Percentiles rank a stretch among this genome's conserved stretches.
Evolutionary conservation across 768 basidiomycete species (phyloP).

Genomic region (Panus rudis): DNA sequence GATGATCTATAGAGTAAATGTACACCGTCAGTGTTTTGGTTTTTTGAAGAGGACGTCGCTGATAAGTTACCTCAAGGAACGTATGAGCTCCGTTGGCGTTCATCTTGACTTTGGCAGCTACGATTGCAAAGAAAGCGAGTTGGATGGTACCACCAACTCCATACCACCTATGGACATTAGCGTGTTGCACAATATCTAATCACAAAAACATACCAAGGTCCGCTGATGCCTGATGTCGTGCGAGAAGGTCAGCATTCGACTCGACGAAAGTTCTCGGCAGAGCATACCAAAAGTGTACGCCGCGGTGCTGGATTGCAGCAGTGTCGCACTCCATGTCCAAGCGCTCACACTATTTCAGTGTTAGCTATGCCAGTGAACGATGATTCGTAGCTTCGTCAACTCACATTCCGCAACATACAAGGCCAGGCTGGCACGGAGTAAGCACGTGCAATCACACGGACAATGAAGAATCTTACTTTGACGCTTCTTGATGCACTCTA

Average conservation of each 20-base stretch:
- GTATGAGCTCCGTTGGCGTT: conserved; percentile 55
- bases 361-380: background rate
- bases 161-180: conserved; percentile 33
- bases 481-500: conserved; percentile 41
- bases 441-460: background rate
- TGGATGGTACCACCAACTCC: conserved; percentile 47
- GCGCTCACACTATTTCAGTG: conserved; percentile 36
- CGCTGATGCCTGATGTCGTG: conserved; percentile 35
- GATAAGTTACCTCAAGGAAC: conserved; percentile 37
- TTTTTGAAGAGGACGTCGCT: background rate
- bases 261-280: background rate
- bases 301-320: conserved; percentile 46
- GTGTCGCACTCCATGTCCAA: conserved; percentile 52
- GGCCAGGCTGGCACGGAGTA: conserved; percentile 33
- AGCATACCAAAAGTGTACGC: conserved; percentile 39
- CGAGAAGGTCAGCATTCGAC: background rate
- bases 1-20: conserved; percentile 32
- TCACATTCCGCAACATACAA: conserved; percentile 44
- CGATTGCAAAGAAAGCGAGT: conserved; percentile 44
- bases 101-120: conserved; percentile 51
- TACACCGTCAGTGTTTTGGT: background rate
- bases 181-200: background rate
- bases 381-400: conserved; percentile 4
- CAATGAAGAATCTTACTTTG: conserved; percentile 24
- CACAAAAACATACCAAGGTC: conserved; percentile 34